A percentile compares a stretch with the other conserved stretches of the same genome.
These are phyloP conservation scores for Spirogloea muscicola DNA, from an alignment of 139 green algal genomes.

Conservation along the genomic window DNA sequence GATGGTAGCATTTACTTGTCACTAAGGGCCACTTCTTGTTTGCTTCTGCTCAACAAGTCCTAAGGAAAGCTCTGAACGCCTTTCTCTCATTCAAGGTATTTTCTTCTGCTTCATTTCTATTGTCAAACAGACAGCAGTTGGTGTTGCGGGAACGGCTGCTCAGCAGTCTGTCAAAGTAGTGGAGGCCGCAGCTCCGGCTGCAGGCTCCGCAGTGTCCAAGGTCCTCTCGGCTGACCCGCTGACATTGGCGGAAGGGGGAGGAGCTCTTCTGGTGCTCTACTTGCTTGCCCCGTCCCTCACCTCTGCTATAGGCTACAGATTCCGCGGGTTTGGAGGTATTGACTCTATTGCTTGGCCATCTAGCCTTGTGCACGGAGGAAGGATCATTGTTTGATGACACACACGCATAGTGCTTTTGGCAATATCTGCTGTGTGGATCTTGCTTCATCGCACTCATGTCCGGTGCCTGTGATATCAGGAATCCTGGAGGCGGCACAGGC, in stretches of 20 bases:
- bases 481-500: conserved; percentile 23
- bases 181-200: too few species aligned
- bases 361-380: not conserved
- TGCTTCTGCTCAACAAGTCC: too few species aligned
- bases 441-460: not conserved
- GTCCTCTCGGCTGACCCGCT: too few species aligned
- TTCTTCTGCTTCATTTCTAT: too few species aligned
- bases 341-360: not conserved
- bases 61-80: too few species aligned
- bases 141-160: too few species aligned
- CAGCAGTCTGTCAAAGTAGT: too few species aligned
- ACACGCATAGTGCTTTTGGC: not conserved
- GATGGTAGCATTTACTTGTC: too few species aligned
- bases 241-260: conserved; percentile 19
- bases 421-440: not conserved
- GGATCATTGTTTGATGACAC: not conserved
- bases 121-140: too few species aligned
- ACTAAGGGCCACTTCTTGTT: too few species aligned
- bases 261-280: conserved; percentile 35
- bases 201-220: too few species aligned
- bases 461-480: not conserved
- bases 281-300: conserved; percentile 22
- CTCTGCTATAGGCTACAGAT: not conserved
- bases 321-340: conserved; percentile 25
- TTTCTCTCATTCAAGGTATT: too few species aligned